A percentile compares a stretch with the other conserved stretches of the same genome.
These are phyloP conservation scores for Tuber aestivum DNA, from an alignment of 495 filamentous ascomycete species.

Conservation along the genomic window DNA sequence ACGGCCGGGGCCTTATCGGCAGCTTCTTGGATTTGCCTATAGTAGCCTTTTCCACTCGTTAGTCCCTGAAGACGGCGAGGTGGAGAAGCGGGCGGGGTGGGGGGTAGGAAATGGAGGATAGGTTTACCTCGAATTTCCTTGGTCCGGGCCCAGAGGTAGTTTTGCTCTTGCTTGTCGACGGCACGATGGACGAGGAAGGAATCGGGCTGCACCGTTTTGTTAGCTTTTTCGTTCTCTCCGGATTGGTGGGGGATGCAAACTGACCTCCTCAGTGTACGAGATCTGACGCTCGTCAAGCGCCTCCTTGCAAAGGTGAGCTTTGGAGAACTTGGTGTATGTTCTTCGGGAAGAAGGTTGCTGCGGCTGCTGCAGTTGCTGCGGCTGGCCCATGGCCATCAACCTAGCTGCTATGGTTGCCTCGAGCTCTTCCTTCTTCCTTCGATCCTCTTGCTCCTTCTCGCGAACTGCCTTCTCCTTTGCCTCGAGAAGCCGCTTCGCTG, in stretches of 20 bases:
- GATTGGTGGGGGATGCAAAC: slow-evolving; percentile 5
- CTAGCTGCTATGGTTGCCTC: slow-evolving; percentile 1
- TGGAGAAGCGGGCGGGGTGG: neutral
- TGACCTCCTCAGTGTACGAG: slow-evolving; percentile 40
- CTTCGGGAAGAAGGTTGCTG: slow-evolving; percentile 12
- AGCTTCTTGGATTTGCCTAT: slow-evolving; percentile 39
- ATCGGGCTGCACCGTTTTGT: slow-evolving; percentile 27
- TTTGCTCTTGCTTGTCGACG: slow-evolving; percentile 41
- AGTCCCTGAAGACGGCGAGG: neutral
- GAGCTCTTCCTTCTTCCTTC: slow-evolving; percentile 14
- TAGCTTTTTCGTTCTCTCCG: slow-evolving; percentile 8
- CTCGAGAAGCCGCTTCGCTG: slow-evolving; percentile 42
- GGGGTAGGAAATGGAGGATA: slow-evolving; percentile 1
- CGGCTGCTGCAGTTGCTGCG: slow-evolving; percentile 18
- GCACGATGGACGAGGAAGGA: slow-evolving; percentile 42
- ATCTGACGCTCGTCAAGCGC: slow-evolving; percentile 41
- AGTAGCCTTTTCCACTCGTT: slow-evolving; percentile 31
- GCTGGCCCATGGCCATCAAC: slow-evolving; percentile 18
- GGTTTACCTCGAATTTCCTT: slow-evolving; percentile 42
- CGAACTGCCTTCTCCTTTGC: slow-evolving; percentile 45
- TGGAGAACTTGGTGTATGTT: slow-evolving; percentile 42
- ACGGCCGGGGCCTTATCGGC: slow-evolving; percentile 39
- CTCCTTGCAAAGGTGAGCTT: slow-evolving; percentile 41
- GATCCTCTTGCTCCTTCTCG: slow-evolving; percentile 6
- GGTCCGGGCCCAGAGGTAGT: slow-evolving; percentile 40